A percentile compares a stretch with the other conserved stretches of the same genome.
Evolutionary conservation across 768 basidiomycete genomes (phyloP).

Genomic region (Ramaria rubella): DNA sequence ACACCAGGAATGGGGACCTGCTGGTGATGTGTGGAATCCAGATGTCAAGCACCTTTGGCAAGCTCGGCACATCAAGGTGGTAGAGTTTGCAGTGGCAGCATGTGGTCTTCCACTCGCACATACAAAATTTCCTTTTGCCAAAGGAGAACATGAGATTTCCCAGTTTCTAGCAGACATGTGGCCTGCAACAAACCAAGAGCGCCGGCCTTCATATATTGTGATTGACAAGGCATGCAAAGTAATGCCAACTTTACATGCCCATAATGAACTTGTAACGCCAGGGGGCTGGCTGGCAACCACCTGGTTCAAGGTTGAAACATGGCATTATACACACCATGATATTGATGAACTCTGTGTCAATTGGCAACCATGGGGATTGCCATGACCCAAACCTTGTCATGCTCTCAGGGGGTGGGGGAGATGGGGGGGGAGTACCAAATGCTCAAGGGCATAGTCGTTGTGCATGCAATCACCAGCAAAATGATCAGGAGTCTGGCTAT

Average conservation of each 20-base stretch:
- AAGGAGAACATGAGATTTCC: neutral
- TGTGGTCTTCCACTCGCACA: neutral
- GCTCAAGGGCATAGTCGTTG: neutral
- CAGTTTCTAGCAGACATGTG: neutral
- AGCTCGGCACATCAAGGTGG: slow-evolving; percentile 3
- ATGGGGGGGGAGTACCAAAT: neutral
- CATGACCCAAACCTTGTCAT: neutral
- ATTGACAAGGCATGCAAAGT: slow-evolving; percentile 5
- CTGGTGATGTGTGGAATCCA: neutral
- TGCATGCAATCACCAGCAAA: neutral
- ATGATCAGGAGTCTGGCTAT: neutral
- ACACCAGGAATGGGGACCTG: neutral
- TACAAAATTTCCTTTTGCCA: neutral
- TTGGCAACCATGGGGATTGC: neutral
- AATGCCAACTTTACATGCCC: neutral
- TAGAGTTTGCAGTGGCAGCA: neutral
- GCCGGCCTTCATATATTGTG: neutral
- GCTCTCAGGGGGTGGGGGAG: neutral
- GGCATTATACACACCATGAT: neutral
- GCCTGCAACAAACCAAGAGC: neutral
- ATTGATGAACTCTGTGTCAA: neutral
- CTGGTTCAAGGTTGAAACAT: neutral
- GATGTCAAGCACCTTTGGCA: neutral
- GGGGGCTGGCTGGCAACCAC: neutral
- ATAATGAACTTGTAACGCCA: neutral